phyloP scores from a whole-genome alignment of 75 land plant genomes.

The Pseudotsuga menziesii region DNA sequence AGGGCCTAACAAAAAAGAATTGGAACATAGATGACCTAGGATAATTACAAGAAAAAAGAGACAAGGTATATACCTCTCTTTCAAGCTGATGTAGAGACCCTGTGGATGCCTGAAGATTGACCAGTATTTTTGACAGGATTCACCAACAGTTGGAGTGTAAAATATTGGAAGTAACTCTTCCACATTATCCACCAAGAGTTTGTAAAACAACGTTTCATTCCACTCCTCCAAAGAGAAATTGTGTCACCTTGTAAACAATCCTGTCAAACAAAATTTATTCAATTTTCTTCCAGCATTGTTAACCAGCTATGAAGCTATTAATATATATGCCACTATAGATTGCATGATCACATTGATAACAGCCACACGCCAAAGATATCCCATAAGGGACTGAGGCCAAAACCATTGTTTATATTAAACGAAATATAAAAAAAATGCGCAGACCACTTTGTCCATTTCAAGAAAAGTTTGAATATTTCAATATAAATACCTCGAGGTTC shows the following conservation, averaged over 20 bases:
- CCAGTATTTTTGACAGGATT: slow-evolving; percentile 90
- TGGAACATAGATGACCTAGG: neutral
- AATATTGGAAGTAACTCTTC: slow-evolving; percentile 87
- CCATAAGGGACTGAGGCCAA: too few relatives aligned
- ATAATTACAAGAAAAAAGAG: neutral
- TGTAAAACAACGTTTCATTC: slow-evolving; percentile 87
- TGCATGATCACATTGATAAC: too few relatives aligned
- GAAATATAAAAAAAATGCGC: neutral
- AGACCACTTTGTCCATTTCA: neutral
- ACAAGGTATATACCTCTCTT: slow-evolving; percentile 59
- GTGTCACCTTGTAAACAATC: neutral
- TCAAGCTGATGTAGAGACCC: slow-evolving; percentile 85
- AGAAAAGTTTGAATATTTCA: neutral
- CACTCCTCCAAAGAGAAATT: slow-evolving; percentile 50
- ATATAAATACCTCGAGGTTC: slow-evolving; percentile 71
- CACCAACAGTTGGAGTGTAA: slow-evolving; percentile 94
- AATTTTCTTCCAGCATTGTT: neutral
- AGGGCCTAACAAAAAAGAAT: too few relatives aligned
- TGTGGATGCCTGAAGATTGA: slow-evolving; percentile 65
- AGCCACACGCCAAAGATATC: too few relatives aligned
- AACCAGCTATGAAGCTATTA: neutral
- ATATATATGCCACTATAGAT: too few relatives aligned
- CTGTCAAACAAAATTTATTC: neutral
- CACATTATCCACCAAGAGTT: slow-evolving; percentile 80
- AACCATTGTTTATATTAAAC: neutral